Conservation (phyloP, 2,329 filamentous ascomycete genomes). For the Didymella pinodella region DNA sequence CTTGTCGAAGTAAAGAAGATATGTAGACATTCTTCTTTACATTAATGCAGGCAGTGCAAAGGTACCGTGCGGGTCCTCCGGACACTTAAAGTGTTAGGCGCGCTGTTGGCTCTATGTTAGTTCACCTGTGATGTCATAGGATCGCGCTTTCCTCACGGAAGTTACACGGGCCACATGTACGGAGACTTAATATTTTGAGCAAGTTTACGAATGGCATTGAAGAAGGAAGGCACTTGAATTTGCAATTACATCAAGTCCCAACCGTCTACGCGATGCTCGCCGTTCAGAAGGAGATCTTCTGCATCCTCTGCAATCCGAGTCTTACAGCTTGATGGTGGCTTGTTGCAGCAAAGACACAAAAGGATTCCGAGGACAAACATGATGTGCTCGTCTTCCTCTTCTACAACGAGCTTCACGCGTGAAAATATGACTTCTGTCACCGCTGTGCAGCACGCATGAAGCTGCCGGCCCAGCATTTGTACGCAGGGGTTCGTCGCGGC, state of each 20-base stretch:
- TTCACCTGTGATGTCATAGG: constrained; percentile 16
- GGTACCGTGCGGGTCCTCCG: constrained; percentile 12
- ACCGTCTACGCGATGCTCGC: no score
- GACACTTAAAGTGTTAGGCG: constrained; percentile 10
- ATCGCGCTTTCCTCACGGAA: background rate
- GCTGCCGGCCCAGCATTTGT: background rate
- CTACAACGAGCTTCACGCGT: background rate
- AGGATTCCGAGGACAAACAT: background rate
- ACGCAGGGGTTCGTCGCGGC: background rate
- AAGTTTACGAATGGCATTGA: background rate
- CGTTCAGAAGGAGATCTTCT: background rate
- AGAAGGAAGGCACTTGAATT: background rate
- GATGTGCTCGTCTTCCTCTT: background rate
- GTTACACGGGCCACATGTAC: background rate
- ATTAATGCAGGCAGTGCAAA: constrained; percentile 7
- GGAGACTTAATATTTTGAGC: background rate
- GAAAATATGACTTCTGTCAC: background rate
- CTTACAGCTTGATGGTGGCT: background rate
- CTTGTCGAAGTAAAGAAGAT: constrained; percentile 16
- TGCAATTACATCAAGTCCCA: background rate
- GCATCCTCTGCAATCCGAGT: background rate
- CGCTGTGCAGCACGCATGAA: background rate
- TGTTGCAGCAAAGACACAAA: background rate
- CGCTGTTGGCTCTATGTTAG: constrained; percentile 11
- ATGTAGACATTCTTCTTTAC: constrained; percentile 5